Evolutionary conservation across 1,284 basidiomycete species (phyloP).

Genomic region (Psilocybe mexicana): DNA sequence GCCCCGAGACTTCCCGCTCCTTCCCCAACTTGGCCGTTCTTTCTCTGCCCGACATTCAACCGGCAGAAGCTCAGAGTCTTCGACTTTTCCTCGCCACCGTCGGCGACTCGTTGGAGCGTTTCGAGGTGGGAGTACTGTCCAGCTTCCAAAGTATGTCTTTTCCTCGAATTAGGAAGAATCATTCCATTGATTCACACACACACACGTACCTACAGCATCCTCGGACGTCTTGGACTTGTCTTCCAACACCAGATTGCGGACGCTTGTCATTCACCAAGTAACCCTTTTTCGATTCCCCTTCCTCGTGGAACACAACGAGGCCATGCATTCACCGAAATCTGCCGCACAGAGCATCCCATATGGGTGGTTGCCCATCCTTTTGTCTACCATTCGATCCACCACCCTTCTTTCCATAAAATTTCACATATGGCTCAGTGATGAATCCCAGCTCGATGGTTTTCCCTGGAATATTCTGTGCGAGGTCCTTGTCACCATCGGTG

Average conservation of each 20-base stretch:
- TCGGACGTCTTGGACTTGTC: constrained; percentile 18
- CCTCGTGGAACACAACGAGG: constrained; percentile 1
- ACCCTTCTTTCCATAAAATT: constrained; percentile 21
- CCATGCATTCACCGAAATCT: neutral
- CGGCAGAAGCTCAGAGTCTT: constrained; percentile 24
- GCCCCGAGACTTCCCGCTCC: constrained; percentile 2
- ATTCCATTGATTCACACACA: neutral
- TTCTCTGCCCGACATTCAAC: constrained; percentile 31
- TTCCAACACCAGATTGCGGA: constrained; percentile 19
- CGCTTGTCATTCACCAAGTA: constrained; percentile 28
- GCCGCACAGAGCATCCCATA: constrained; percentile 20
- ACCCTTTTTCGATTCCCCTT: constrained; percentile 32
- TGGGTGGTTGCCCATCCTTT: constrained; percentile 27
- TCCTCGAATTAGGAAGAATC: neutral
- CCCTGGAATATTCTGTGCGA: constrained; percentile 27
- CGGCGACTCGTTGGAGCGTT: constrained; percentile 26
- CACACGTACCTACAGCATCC: constrained; percentile 5
- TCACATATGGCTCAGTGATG: constrained; percentile 32
- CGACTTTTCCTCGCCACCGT: constrained; percentile 23
- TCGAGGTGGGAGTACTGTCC: constrained; percentile 30
- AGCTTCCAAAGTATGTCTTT: constrained; percentile 14
- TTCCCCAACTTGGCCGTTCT: constrained; percentile 19
- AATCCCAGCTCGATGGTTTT: constrained; percentile 29
- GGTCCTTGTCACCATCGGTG: constrained; percentile 2
- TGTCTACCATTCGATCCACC: constrained; percentile 23